Conservation (phyloP, 148 eudicot species). For the Silene conica region DNA sequence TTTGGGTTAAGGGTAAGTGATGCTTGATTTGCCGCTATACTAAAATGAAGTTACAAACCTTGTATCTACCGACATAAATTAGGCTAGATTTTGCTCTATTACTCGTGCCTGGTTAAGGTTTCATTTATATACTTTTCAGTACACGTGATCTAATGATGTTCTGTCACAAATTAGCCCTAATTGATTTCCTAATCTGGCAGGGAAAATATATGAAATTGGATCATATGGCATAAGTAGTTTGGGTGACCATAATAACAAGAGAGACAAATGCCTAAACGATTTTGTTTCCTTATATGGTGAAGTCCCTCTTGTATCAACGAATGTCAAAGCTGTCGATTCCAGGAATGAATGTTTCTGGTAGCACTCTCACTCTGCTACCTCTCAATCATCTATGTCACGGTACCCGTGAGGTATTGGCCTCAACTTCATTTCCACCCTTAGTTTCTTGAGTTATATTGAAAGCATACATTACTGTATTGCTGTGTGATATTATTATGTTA, state of each 20-base stretch:
- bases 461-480: background rate
- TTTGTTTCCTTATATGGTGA: conserved; percentile 51
- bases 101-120: background rate
- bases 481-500: conserved; percentile 2
- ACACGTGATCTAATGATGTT: too few species aligned
- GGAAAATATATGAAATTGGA: conserved; percentile 64
- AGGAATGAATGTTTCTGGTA: conserved; percentile 65
- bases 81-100: background rate
- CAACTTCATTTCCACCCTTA: conserved; percentile 3
- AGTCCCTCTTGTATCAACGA: conserved; percentile 55
- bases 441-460: background rate
- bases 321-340: conserved; percentile 51
- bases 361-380: conserved; percentile 8
- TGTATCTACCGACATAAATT: background rate
- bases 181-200: conserved; percentile 28
- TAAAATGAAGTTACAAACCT: background rate
- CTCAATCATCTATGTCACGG: background rate
- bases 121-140: background rate
- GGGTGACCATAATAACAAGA: conserved; percentile 41
- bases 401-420: conserved; percentile 10
- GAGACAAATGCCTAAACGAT: conserved; percentile 59
- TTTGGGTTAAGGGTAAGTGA: conserved; percentile 71
- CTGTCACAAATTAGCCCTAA: background rate
- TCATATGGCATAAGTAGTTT: conserved; percentile 56
- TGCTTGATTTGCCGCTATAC: background rate